phyloP scores from a whole-genome alignment of 768 basidiomycete genomes.

The Podaxis sp. region DNA sequence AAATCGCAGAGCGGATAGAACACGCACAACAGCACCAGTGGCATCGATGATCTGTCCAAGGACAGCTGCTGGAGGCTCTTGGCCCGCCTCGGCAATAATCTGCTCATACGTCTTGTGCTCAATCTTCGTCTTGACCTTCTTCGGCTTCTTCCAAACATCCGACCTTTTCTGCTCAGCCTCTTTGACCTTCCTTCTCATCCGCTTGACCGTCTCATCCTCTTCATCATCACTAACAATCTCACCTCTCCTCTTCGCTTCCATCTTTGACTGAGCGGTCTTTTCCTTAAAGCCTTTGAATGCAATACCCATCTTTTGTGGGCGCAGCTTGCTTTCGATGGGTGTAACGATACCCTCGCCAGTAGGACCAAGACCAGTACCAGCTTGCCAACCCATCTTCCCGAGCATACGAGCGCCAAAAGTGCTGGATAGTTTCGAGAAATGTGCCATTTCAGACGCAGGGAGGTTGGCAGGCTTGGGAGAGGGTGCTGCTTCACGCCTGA shows the following conservation, averaged over 20 bases:
- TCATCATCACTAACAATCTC: slow-evolving; percentile 78
- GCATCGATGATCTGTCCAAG: slow-evolving; percentile 94
- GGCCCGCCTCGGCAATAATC: slow-evolving; percentile 84
- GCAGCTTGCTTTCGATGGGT: slow-evolving; percentile 81
- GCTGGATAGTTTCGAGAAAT: slow-evolving; percentile 77
- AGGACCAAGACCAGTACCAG: slow-evolving; percentile 76
- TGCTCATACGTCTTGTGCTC: slow-evolving; percentile 98
- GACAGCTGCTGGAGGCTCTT: slow-evolving; percentile 50
- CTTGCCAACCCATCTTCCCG: slow-evolving; percentile 93
- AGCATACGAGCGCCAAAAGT: slow-evolving; percentile 89
- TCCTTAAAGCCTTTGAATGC: slow-evolving; percentile 87
- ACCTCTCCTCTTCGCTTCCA: slow-evolving; percentile 75
- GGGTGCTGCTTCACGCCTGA: slow-evolving; percentile 53
- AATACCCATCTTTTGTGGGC: slow-evolving; percentile 86
- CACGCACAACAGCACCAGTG: slow-evolving; percentile 83
- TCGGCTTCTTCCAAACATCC: slow-evolving; percentile 84
- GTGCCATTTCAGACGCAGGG: slow-evolving; percentile 65
- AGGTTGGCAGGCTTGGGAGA: slow-evolving; percentile 56
- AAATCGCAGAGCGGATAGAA: slow-evolving; percentile 3
- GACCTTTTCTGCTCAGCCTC: slow-evolving; percentile 61
- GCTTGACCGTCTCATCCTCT: slow-evolving; percentile 46
- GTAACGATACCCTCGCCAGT: slow-evolving; percentile 82
- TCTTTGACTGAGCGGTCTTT: slow-evolving; percentile 81
- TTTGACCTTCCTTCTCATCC: slow-evolving; percentile 50
- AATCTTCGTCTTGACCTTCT: slow-evolving; percentile 80